A percentile compares a stretch with the other conserved stretches of the same genome.
Conservation (phyloP, 495 filamentous ascomycete species). For the Astrothelium macrocarpum region DNA sequence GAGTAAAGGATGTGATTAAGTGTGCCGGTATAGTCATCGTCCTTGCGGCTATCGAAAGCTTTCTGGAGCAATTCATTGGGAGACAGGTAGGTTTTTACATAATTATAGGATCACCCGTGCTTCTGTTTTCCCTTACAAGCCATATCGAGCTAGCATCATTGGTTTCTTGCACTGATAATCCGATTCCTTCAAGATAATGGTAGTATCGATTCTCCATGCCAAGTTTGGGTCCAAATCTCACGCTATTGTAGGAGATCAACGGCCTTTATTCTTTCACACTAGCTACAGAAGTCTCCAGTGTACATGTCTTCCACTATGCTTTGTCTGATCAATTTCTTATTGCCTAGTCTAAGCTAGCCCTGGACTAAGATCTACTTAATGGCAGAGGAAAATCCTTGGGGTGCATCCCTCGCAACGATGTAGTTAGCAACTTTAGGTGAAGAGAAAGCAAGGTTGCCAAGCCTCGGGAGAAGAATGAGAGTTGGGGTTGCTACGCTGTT, state of each 20-base stretch:
- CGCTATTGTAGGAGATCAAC: too few species aligned
- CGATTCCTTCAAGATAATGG: not conserved
- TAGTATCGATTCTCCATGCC: conserved; percentile 3
- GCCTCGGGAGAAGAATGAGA: too few species aligned
- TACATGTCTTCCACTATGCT: too few species aligned
- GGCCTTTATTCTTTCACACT: too few species aligned
- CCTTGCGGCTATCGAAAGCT: conserved; percentile 9
- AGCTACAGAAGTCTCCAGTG: too few species aligned
- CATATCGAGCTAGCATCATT: not conserved
- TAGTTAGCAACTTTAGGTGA: too few species aligned
- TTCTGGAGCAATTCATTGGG: not conserved
- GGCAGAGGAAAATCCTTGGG: too few species aligned
- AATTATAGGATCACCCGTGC: not conserved
- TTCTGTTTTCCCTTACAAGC: not conserved
- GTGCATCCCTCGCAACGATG: too few species aligned
- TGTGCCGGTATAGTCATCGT: conserved; percentile 3
- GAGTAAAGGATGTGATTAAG: conserved; percentile 9
- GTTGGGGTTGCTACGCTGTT: conserved; percentile 10
- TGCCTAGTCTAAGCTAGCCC: too few species aligned
- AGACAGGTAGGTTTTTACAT: not conserved
- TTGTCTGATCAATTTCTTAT: too few species aligned
- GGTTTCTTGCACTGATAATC: not conserved
- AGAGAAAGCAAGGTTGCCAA: too few species aligned
- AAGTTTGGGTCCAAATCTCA: conserved; percentile 4
- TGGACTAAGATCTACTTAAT: too few species aligned